Evolutionary conservation across 1,284 basidiomycete genomes (phyloP).

Genomic region (Boletus mariae): DNA sequence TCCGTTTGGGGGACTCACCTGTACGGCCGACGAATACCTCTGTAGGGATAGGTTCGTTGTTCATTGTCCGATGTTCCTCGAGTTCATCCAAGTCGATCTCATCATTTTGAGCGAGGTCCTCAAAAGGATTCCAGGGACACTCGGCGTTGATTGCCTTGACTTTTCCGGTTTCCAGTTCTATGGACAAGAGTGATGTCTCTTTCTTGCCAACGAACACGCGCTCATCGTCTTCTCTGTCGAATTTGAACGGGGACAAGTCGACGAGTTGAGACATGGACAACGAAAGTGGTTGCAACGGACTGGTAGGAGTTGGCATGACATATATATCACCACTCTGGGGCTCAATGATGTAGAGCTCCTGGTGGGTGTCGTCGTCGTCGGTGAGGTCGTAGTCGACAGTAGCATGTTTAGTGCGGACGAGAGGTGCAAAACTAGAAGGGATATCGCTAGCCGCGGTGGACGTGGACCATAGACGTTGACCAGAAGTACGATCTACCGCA

Average conservation of each 20-base stretch:
- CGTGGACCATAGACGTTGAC: conserved; percentile 79
- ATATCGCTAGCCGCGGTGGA: conserved; percentile 48
- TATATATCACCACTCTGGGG: conserved; percentile 90
- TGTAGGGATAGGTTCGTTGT: conserved; percentile 39
- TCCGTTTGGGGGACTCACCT: conserved; percentile 46
- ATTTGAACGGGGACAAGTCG: conserved; percentile 81
- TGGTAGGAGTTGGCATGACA: conserved; percentile 62
- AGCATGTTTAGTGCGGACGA: conserved; percentile 65
- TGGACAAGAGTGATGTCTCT: conserved; percentile 74
- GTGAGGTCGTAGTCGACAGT: conserved; percentile 51
- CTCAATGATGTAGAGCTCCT: conserved; percentile 87
- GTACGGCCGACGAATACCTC: conserved; percentile 81
- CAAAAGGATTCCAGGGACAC: conserved; percentile 71
- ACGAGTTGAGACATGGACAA: conserved; percentile 85
- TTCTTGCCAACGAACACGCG: conserved; percentile 83
- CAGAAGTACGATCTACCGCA: conserved; percentile 79
- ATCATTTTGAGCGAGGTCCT: conserved; percentile 43
- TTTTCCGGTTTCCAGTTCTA: conserved; percentile 80
- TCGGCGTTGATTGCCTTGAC: conserved; percentile 77
- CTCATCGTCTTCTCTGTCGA: conserved; percentile 60
- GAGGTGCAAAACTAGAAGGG: conserved; percentile 59
- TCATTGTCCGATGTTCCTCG: conserved; percentile 50
- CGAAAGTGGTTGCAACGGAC: conserved; percentile 76
- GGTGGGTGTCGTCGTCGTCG: conserved; percentile 50
- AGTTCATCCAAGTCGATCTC: conserved; percentile 66